These are phyloP conservation scores for Fusarium longipes DNA, from an alignment of 2,329 filamentous ascomycete species.

Conservation along the genomic window DNA sequence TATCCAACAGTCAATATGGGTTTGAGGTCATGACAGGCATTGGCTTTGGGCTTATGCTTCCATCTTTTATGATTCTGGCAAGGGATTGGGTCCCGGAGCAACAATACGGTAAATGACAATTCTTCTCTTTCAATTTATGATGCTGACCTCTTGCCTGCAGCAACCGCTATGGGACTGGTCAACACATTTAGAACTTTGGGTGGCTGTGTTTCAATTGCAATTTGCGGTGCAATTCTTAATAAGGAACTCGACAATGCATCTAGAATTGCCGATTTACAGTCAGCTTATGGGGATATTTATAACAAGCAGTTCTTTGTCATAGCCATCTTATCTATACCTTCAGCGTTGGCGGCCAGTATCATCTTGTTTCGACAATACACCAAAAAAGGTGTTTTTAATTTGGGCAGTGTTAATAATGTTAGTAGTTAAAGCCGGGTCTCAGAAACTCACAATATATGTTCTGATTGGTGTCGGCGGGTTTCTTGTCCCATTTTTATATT, in stretches of 20 bases:
- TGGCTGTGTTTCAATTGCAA: background rate
- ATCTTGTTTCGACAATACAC: background rate
- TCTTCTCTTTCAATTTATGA: too few relatives aligned
- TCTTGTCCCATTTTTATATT: background rate
- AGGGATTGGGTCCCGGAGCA: background rate
- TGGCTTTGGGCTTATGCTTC: background rate
- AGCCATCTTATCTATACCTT: background rate
- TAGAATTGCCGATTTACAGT: fast-evolving
- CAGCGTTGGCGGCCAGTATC: background rate
- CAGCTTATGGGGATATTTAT: background rate
- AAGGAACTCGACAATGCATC: background rate
- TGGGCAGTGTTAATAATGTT: background rate
- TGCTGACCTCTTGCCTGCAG: background rate
- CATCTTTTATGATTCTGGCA: background rate
- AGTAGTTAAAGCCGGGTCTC: background rate
- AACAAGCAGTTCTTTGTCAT: background rate
- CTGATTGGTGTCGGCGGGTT: background rate
- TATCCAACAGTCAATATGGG: background rate
- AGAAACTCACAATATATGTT: too few relatives aligned
- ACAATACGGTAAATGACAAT: background rate
- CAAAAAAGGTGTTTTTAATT: background rate
- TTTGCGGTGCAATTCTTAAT: background rate
- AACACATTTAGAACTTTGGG: background rate
- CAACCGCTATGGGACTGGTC: background rate
- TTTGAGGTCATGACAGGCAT: background rate